Evolutionary conservation across 768 basidiomycete genomes (phyloP), one percentile per base, ranked within the genome.

Genomic region (Leucocoprinus birnbaumii): DNA sequence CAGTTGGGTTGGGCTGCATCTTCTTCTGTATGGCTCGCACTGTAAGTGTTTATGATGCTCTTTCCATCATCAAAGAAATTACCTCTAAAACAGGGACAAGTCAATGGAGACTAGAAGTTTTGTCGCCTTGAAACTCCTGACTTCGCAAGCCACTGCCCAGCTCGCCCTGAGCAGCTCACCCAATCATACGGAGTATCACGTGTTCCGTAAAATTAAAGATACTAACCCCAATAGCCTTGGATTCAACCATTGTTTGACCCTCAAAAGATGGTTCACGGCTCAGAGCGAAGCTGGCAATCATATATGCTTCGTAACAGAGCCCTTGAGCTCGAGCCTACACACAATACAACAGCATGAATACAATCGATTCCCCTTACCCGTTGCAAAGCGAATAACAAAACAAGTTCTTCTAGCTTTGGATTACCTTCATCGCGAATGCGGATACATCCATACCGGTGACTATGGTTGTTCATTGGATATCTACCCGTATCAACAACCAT

Each of bases 341-440:
- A 47, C 16, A 2, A 42, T 57, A 25, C 56, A 35, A 47, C 6
- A 9, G 24, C 49, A 26, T 51, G 21, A 18, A 11, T 25, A 31
- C 19, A 51, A 42, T 21, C 49, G 24, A 22, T 61, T 59, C 16
- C 11, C 58, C n/a, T 26, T 57, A 4, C 58, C 58, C 44, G 54
- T 41, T 53, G 43, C 58, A 22, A 59, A 57, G 40, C 60, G 55
- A 19, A 52, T 61, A 37, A 48, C 45, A 49, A 59, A 61, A 48
- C 58, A 61, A 48, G 55, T 57, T 18, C 52, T 61, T 21, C 31
- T 37, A 1, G 53, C 58, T 47, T 56, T 61, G 34, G 49, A 59
- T 43, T 57, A 59, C 51, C 56, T 59, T 38, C 61, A 61, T 44
- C 61, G 56, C 24, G 61, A 61, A 55, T 61, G 61, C 37, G 52